Evolutionary conservation across 2,329 filamentous ascomycete species (phyloP), one percentile per base, ranked within the genome.

Genomic region (Hysterium pulicare): DNA sequence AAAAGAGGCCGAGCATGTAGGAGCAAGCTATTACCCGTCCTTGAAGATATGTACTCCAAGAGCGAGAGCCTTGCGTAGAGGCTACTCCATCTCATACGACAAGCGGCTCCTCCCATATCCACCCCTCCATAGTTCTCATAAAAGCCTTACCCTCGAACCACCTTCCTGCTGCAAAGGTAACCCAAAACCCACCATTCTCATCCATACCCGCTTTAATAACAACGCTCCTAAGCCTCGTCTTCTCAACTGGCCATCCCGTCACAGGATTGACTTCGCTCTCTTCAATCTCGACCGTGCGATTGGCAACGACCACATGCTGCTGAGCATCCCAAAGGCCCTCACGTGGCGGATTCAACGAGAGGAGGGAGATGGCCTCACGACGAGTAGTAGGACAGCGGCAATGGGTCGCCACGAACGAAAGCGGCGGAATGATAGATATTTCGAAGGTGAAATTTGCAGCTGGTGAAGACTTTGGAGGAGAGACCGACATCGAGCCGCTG

Each of bases 281-380:
- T 35, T 58, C 52, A 11, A 58, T 54, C 23, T 55, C 46, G 17
- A 57, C 49, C 3, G 50, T 44, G n/a, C 55, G 49, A 19, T 45
- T 45, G 10, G 49, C 46, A 20, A 55, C 52, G 3, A 50, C 34
- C 2, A 36, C 34, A 16, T 52, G 44, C 22, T 51, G 46, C 8
- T 51, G 38, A 13, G 49, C 39, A 21, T 58, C 52, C 49, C 52
- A 55, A 10, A 55, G 46, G 8, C 45, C 54, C 42, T 58, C 52
- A 2, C 54, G 52, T 1, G 52, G 49, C 3, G 45, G 33, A 6
- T 53, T 40, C 2, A 41, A 33, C 7, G 41, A 36, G 13, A 58
- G 51, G 2, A 54, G 38, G 3, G 45, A 13, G 23, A 53, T 33
- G 4, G 54, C 50, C 23, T 50, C 39, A 21, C 54, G 55, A 8